Percentiles rank a stretch among this genome's conserved stretches.
phyloP scores from a whole-genome alignment of 768 basidiomycete species.

The Phanerochaete carnosa region DNA sequence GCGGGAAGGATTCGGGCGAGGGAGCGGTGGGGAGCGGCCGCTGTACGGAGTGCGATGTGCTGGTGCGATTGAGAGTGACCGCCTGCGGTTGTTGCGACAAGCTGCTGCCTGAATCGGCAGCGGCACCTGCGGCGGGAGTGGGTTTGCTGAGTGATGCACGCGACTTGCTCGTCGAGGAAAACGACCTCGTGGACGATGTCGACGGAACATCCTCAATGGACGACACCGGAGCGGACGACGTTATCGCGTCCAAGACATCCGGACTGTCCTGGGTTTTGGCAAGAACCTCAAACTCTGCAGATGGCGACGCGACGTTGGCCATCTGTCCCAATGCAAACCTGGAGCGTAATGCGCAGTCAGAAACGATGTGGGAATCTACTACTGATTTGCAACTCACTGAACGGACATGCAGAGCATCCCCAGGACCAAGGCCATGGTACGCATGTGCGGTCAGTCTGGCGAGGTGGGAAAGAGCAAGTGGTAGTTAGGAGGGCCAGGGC shows the following conservation, averaged over 20 bases:
- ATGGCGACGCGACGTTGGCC: neutral
- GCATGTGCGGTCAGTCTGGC: conserved; percentile 1
- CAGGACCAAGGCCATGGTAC: neutral
- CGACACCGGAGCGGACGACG: neutral
- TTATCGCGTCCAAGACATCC: neutral
- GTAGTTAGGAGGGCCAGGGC: neutral
- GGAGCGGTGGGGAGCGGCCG: neutral
- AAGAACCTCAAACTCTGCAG: neutral
- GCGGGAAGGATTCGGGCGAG: neutral
- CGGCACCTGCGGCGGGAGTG: neutral
- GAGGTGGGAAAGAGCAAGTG: neutral
- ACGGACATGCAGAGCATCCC: neutral
- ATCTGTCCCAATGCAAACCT: neutral
- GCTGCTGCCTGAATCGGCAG: neutral
- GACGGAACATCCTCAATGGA: neutral
- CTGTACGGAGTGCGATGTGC: neutral
- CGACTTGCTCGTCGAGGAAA: neutral
- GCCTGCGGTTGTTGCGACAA: neutral
- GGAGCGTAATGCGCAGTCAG: neutral
- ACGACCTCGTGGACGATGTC: neutral
- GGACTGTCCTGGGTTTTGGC: neutral
- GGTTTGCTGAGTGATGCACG: neutral
- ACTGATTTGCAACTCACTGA: neutral
- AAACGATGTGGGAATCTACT: neutral
- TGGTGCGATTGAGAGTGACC: neutral